A percentile compares a stretch with the other conserved stretches of the same genome.
Evolutionary conservation across 306 rosid species (phyloP).

Genomic region (Arachis stenosperma): DNA sequence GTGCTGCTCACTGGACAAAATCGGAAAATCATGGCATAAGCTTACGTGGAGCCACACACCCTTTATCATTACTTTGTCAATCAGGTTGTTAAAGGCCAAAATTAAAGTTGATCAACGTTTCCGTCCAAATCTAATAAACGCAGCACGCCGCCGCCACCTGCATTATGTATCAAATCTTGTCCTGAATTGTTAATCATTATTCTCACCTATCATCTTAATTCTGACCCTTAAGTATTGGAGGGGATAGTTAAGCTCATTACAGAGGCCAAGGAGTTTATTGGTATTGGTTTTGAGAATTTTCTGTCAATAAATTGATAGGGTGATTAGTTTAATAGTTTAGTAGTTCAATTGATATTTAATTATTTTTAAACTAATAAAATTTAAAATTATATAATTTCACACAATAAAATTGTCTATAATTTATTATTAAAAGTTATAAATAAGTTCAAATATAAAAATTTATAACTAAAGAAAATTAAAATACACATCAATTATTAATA

Average conservation of each 20-base stretch:
- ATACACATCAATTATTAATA: too few species aligned
- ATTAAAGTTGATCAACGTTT: slow-evolving; percentile 4
- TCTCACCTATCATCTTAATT: neutral
- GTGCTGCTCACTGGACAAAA: slow-evolving; percentile 16
- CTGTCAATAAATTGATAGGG: too few species aligned
- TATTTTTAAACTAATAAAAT: too few species aligned
- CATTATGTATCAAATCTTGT: slow-evolving; percentile 16
- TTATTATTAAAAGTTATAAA: too few species aligned
- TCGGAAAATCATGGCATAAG: neutral
- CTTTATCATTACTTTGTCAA: neutral
- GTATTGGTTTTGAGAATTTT: too few species aligned
- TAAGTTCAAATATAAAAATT: too few species aligned
- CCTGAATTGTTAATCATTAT: slow-evolving; percentile 6
- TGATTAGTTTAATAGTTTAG: too few species aligned
- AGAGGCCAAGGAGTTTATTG: neutral
- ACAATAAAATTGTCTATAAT: too few species aligned
- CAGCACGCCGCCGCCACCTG: slow-evolving; percentile 20
- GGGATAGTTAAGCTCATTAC: slow-evolving; percentile 36
- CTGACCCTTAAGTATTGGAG: slow-evolving; percentile 40
- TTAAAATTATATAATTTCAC: too few species aligned
- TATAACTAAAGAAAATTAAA: too few species aligned
- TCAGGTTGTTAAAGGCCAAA: too few species aligned
- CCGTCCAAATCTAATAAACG: slow-evolving; percentile 27
- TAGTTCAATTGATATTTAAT: too few species aligned
- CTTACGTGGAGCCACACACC: slow-evolving; percentile 30